Conservation (phyloP, 768 basidiomycete genomes). For the Hericium coralloides region DNA sequence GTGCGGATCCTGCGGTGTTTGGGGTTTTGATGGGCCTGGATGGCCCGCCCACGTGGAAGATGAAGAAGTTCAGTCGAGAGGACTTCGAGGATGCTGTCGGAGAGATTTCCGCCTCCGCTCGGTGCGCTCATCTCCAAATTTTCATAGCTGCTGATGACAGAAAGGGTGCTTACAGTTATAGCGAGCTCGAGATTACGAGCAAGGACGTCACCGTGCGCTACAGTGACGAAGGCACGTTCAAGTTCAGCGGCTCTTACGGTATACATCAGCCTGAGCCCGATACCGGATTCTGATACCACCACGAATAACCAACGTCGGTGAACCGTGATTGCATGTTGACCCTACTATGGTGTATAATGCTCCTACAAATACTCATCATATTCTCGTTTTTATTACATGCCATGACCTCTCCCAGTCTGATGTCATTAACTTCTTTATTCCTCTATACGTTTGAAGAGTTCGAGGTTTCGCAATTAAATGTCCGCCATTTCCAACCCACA, state of each 20-base stretch:
- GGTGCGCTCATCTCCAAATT: neutral
- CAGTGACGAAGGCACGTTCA: slow-evolving; percentile 43
- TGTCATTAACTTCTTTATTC: too few relatives aligned
- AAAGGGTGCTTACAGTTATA: slow-evolving; percentile 35
- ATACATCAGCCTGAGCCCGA: neutral
- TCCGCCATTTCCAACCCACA: too few relatives aligned
- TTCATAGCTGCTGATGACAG: slow-evolving; percentile 19
- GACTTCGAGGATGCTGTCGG: slow-evolving; percentile 30
- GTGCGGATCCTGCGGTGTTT: slow-evolving; percentile 38
- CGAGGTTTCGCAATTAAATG: too few relatives aligned
- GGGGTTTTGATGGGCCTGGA: slow-evolving; percentile 33
- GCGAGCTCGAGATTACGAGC: slow-evolving; percentile 29
- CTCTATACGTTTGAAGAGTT: too few relatives aligned
- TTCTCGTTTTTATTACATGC: neutral
- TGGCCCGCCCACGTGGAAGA: slow-evolving; percentile 40
- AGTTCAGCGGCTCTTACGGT: slow-evolving; percentile 45
- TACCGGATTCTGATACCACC: too few relatives aligned
- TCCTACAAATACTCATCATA: neutral
- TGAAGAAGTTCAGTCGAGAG: slow-evolving; percentile 32
- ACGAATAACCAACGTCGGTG: neutral
- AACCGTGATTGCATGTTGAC: neutral
- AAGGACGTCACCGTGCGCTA: slow-evolving; percentile 37
- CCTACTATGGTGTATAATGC: neutral
- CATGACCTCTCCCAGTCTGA: too few relatives aligned
- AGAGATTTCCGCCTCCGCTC: neutral